Conservation (phyloP, 345 rosid species). For the Cochlearia excelsa region DNA sequence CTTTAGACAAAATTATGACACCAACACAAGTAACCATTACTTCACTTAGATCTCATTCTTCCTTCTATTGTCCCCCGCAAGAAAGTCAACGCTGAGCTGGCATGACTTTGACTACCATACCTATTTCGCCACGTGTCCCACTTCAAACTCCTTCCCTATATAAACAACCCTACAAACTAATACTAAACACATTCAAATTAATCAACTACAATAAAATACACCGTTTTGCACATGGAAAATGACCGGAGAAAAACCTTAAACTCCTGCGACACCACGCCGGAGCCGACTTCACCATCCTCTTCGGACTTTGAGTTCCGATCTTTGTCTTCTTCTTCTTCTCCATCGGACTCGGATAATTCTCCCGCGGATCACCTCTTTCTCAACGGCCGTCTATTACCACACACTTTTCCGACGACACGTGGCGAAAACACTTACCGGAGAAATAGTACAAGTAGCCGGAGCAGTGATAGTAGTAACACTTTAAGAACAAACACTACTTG, state of each 20-base stretch:
- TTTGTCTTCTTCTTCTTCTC: slow-evolving; percentile 58
- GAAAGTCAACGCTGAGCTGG: slow-evolving; percentile 30
- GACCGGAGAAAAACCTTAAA: slow-evolving; percentile 38
- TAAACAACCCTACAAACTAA: slow-evolving; percentile 10
- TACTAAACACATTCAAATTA: neutral
- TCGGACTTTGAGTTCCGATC: slow-evolving; percentile 72
- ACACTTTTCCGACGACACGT: slow-evolving; percentile 51
- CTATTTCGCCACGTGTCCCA: slow-evolving; percentile 29
- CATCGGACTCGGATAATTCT: slow-evolving; percentile 47
- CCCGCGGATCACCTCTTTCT: slow-evolving; percentile 84
- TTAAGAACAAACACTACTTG: slow-evolving; percentile 50
- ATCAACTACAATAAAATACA: neutral
- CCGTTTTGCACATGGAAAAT: slow-evolving; percentile 22
- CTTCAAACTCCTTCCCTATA: slow-evolving; percentile 16
- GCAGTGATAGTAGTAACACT: slow-evolving; percentile 57
- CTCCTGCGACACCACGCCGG: slow-evolving; percentile 29
- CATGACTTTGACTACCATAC: slow-evolving; percentile 29
- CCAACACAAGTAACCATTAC: slow-evolving; percentile 27
- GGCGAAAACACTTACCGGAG: slow-evolving; percentile 65
- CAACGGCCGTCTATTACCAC: slow-evolving; percentile 80
- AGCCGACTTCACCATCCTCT: slow-evolving; percentile 20
- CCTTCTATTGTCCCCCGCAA: slow-evolving; percentile 16
- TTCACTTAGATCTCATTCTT: slow-evolving; percentile 30
- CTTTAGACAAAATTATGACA: slow-evolving; percentile 33
- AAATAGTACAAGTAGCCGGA: slow-evolving; percentile 64